Base-by-base conservation (phyloP, 176 grass and related monocot genomes). In the Elymus sibiricus region DNA sequence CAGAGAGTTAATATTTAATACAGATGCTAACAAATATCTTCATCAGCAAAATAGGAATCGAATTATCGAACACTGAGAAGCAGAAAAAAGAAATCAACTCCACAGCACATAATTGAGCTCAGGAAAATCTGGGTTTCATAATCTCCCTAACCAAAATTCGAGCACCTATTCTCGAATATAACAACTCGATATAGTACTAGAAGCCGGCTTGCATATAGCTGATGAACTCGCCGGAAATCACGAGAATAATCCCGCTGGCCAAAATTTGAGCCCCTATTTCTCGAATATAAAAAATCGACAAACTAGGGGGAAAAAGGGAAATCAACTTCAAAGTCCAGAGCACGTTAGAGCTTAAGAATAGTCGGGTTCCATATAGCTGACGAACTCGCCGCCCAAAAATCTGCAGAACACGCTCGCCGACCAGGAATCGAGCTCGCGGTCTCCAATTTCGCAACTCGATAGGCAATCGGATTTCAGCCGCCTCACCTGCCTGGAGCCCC, bases 401-500 rank as follows among this genome's bases (percentile, higher is more conserved):
- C 14, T 17, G 19, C 43, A 72, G 25, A 84, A 61, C 9, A 62
- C 29, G 42, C 22, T 11, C 40, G 28, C 9, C 9, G 5, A 27
- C 34, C 19, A 7, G 63, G 51, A 76, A 70, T 47, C 32, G 59
- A 79, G 56, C 84, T 69, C 56, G 31, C 25, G 11, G 64, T 2
- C 32, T 69, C 8, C 60, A 90, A 79, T 64, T 61, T 1, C 53
- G 68, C n/a, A 11, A n/a, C 29, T 14, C 37, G 35, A 42, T 15
- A 19, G 9, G 61, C 81, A 70, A 61, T n/a, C 37, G 58, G 31
- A 2, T 4, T 49, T 87, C 76, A 70, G 62, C 32, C 27, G 69
- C 38, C 91, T 93, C 87, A 83, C 82, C 83, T 81, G 60, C 87
- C 17, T 86, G 83, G 88, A 86, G 79, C 86, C 82, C 94, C 44